These are phyloP conservation scores for Huntiella omanensis DNA, from an alignment of 2,329 filamentous ascomycete genomes.

Conservation along the genomic window DNA sequence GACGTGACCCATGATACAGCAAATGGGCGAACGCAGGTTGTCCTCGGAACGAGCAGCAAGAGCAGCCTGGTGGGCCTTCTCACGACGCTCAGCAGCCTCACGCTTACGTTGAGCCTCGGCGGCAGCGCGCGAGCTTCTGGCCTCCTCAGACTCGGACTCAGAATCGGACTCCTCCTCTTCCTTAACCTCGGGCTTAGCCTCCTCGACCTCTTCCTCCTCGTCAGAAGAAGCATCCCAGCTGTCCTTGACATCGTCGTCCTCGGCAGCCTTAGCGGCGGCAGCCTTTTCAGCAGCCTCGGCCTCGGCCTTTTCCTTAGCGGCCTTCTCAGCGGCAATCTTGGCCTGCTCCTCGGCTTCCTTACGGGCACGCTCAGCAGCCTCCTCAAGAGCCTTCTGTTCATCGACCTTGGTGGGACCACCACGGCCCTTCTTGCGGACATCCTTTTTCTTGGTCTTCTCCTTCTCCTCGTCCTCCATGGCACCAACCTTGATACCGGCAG, in stretches of 20 bases:
- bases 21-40: slow-evolving; percentile 90
- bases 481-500: slow-evolving; percentile 55
- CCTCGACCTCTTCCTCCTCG: slow-evolving; percentile 33
- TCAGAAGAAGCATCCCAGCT: slow-evolving; percentile 84
- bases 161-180: slow-evolving; percentile 29
- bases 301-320: slow-evolving; percentile 36
- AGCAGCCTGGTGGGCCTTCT: slow-evolving; percentile 80
- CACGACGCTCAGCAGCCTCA: slow-evolving; percentile 72
- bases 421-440: slow-evolving; percentile 63
- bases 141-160: slow-evolving; percentile 52
- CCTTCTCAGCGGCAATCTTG: slow-evolving; percentile 43
- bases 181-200: slow-evolving; percentile 15
- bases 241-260: slow-evolving; percentile 68
- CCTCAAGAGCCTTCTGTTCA: slow-evolving; percentile 59
- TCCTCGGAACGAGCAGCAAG: slow-evolving; percentile 82
- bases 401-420: slow-evolving; percentile 26
- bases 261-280: slow-evolving; percentile 39
- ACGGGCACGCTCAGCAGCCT: slow-evolving; percentile 55
- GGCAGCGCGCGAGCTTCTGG: slow-evolving; percentile 50
- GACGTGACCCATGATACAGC: slow-evolving; percentile 98
- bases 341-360: slow-evolving; percentile 47
- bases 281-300: slow-evolving; percentile 35
- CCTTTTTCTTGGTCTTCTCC: slow-evolving; percentile 56
- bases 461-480: slow-evolving; percentile 27
- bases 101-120: slow-evolving; percentile 65